Evolutionary conservation across 805 yeast species (phyloP).

Genomic region (Phaffomyces antillensis): DNA sequence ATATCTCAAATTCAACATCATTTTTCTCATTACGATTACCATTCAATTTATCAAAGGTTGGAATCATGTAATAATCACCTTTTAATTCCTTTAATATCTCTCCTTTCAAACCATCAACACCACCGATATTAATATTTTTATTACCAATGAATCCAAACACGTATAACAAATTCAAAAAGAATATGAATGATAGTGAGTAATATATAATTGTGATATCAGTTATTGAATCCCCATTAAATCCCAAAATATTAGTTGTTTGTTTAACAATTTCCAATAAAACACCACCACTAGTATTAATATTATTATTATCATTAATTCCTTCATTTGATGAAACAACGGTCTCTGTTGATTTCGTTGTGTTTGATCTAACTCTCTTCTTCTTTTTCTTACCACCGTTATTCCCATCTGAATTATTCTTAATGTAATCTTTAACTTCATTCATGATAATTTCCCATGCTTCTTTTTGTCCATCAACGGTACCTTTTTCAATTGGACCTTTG

Average conservation of each 20-base stretch:
- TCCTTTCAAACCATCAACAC: too few relatives aligned
- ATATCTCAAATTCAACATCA: constrained; percentile 19
- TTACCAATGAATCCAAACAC: too few relatives aligned
- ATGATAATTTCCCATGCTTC: constrained; percentile 43
- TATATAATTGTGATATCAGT: neutral
- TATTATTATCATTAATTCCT: neutral
- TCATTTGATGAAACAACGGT: neutral
- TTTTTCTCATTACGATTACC: constrained; percentile 1
- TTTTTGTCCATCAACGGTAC: constrained; percentile 69
- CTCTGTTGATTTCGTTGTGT: neutral
- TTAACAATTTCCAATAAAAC: neutral
- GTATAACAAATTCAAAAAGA: neutral
- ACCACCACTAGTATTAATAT: neutral
- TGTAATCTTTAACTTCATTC: constrained; percentile 30
- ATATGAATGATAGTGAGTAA: neutral
- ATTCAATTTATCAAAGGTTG: constrained; percentile 10
- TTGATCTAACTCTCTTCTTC: constrained; percentile 5
- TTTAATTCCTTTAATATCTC: constrained; percentile 3
- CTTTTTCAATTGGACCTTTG: constrained; percentile 69
- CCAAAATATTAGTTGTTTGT: neutral
- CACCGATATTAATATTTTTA: too few relatives aligned
- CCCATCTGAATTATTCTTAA: constrained; percentile 13
- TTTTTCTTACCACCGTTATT: constrained; percentile 8
- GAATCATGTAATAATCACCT: constrained; percentile 17
- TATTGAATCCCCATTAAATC: neutral